Evolutionary conservation across 768 basidiomycete species (phyloP), one percentile per base, ranked within the genome.

Genomic region (Mycena maculata): DNA sequence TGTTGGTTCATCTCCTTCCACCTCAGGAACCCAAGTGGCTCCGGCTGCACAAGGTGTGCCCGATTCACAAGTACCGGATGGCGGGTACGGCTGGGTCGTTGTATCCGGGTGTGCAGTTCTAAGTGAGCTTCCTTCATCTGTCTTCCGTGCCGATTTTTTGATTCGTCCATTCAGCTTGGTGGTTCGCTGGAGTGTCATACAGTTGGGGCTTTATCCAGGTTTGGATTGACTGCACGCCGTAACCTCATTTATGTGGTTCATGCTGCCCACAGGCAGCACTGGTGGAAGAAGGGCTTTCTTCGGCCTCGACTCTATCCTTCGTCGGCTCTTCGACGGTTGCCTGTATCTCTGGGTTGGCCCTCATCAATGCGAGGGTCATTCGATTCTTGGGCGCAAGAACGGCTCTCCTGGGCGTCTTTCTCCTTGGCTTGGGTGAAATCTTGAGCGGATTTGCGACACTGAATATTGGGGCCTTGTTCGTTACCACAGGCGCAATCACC

Each of bases 51-150:
- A 56, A n/a, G 50, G 47, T 8, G 41, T n/a, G 5, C 12, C 27
- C 10, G 20, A n/a, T 9, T 1, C 48, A 36, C 41, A 57, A n/a
- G 56, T 73, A 13, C 77, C 76, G 9, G 77, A 79, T 27, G 75
- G 77, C 5, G 76, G 75, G n/a, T 77, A 78, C 39, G 77, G 75
- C n/a, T 80, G 77, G 76, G 73, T 75, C 2, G 71, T 79, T 13
- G 73, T 79, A 41, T 73, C 72, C 16, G 73, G 71, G 2, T 80
- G 77, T 57, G 74, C 59, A 56, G 75, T 60, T 71, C 73, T 67
- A 58, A 70, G 78, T 78, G 63, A 33, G 75, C 45, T 48, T 16
- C 1, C 27, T 42, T 33, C 45, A 15, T 33, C 45, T 57, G 48
- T 36, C 8, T 0, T 25, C 2, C 12, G n/a, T 4, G 23, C 11